These are phyloP conservation scores for Neurospora sp. DNA, from an alignment of 495 filamentous ascomycete species.

Conservation along the genomic window DNA sequence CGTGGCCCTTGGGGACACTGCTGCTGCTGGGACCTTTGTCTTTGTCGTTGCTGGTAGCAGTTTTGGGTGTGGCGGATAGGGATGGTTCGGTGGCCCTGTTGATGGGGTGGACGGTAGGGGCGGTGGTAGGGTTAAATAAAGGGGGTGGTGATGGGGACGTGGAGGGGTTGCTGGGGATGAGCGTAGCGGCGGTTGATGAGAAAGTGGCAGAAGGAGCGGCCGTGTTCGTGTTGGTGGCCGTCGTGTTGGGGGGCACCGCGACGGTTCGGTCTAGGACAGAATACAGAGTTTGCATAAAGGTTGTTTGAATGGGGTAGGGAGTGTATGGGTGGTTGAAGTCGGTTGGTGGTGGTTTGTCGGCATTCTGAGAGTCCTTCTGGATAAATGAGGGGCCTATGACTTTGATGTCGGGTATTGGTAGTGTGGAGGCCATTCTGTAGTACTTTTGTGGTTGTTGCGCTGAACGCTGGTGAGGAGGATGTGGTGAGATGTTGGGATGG, in stretches of 20 bases:
- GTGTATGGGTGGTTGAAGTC: conserved; percentile 88
- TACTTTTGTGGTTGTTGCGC: background rate
- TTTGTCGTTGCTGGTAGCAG: background rate
- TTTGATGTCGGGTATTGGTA: background rate
- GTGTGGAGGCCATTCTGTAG: background rate
- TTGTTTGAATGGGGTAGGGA: conserved; percentile 80
- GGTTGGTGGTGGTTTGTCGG: background rate
- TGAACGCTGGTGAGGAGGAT: background rate
- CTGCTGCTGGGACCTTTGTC: background rate
- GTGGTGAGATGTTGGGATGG: background rate
- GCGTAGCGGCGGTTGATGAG: background rate
- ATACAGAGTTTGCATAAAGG: conserved; percentile 87
- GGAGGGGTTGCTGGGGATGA: background rate
- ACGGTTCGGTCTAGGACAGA: conserved; percentile 50
- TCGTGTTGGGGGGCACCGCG: background rate
- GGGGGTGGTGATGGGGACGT: background rate
- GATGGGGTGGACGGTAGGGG: background rate
- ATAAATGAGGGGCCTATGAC: background rate
- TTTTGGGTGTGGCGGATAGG: background rate
- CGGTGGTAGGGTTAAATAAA: background rate
- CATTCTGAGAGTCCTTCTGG: background rate
- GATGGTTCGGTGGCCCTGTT: background rate
- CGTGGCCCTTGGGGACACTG: conserved; percentile 40
- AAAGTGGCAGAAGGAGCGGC: background rate
- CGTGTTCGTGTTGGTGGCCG: background rate